Evolutionary conservation across 306 rosid genomes (phyloP), one percentile per base, ranked within the genome.

Genomic region (Fragaria vesca): DNA sequence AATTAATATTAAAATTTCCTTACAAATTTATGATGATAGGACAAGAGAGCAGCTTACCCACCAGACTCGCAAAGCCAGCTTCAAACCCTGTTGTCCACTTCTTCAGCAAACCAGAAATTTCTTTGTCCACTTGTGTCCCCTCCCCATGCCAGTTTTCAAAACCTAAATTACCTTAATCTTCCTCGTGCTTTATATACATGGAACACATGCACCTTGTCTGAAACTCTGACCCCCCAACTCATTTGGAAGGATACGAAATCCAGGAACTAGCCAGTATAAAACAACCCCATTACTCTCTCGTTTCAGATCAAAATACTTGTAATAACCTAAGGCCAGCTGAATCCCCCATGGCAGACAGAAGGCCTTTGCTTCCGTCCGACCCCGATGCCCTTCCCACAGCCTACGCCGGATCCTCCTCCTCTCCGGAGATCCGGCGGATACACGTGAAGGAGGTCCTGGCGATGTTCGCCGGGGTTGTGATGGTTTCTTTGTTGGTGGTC

Each of bases 391-490:
- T 89, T 11, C 86, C 90, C 17, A 71, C n/a, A 69, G 77, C 90
- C 57, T 84, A 82, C 3, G 54, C 55, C 21, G 91, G 75, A 43
- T 42, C 45, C 10, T 78, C 86, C 62, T 28, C 58, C 51, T 3
- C 75, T 4, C 61, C 74, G 61, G 47, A 24, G 0, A 76, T 38
- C 30, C 82, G 74, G 8, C 73, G 75, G 15, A 46, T 67, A 26
- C 81, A 76, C 28, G 3, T 42, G 42, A 89, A 84, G 80, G 69
- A n/a, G 68, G 16, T 66, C 34, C 3, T 79, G 72, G 62, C 74
- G 5, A 45, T 87, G n/a, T 43, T 80, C 12, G 79, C 79, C 72
- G 93, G 88, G 34, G 75, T 90, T 61, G 74, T 90, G 7, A 11
- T 83, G 43, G 50, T 94, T 36, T 63, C 75, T 70, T 67, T 85